Evolutionary conservation across 192 early-diverging fungal genomes (phyloP).

Genomic region (Chytriomyces sp.): DNA sequence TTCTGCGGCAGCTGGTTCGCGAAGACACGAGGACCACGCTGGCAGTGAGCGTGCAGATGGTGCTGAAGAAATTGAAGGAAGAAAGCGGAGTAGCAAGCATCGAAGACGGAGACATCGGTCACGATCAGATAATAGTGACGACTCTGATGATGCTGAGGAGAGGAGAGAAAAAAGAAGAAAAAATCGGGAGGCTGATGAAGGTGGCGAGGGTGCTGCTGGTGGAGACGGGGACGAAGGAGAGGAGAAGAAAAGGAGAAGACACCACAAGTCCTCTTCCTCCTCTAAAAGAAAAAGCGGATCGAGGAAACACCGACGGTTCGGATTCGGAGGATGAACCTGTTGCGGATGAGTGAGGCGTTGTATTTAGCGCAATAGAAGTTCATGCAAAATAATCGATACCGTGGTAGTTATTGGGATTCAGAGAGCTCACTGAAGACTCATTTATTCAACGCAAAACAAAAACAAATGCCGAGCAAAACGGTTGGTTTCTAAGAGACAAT

Average conservation of each 20-base stretch:
- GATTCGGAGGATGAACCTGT: background rate
- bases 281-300: conserved; percentile 17
- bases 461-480: background rate
- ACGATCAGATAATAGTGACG: background rate
- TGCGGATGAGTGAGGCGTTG: too few species aligned
- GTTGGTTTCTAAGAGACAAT: background rate
- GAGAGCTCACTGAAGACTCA: too few species aligned
- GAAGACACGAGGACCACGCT: background rate
- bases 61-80: background rate
- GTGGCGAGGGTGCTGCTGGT: background rate
- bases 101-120: conserved; percentile 14
- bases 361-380: too few species aligned
- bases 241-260: background rate
- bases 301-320: conserved; percentile 13
- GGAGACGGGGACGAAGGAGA: background rate
- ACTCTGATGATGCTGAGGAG: conserved; percentile 12
- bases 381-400: too few species aligned
- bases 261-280: conserved; percentile 2
- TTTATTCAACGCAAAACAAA: background rate
- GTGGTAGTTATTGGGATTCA: too few species aligned
- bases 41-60: background rate
- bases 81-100: background rate
- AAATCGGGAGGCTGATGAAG: conserved; percentile 11
- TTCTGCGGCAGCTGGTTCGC: background rate
- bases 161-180: conserved; percentile 2